Conservation (phyloP, 441 rosid species). For the Mallotus japonicus region DNA sequence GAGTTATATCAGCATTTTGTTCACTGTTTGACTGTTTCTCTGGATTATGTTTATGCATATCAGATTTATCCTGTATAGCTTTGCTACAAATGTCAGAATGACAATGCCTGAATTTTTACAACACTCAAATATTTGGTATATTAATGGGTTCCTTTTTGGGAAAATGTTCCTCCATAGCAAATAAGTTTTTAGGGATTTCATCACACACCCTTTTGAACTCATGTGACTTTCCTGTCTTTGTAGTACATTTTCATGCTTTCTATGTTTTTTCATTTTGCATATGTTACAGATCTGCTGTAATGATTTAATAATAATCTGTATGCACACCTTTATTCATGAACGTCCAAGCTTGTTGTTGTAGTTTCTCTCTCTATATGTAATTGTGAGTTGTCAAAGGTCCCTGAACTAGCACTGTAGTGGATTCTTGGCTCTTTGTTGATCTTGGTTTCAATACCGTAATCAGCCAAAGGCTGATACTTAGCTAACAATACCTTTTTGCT, state of each 20-base stretch:
- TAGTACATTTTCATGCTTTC: not conserved
- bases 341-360: not conserved
- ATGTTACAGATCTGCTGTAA: not conserved
- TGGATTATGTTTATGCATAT: not conserved
- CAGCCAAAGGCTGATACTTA: not conserved
- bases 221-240: not conserved
- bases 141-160: not conserved
- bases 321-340: not conserved
- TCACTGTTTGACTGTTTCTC: not conserved
- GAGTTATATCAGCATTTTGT: not conserved
- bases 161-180: slow-evolving; percentile 5
- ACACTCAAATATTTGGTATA: not conserved
- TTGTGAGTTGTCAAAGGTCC: not conserved
- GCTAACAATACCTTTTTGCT: not conserved
- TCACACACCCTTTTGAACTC: not conserved
- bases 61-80: not conserved
- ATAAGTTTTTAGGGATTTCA: not conserved
- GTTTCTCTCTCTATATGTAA: not conserved
- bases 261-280: not conserved
- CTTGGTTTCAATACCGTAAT: not conserved
- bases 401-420: not conserved
- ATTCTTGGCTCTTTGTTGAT: not conserved
- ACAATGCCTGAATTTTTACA: not conserved
- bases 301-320: not conserved
- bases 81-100: not conserved